Evolutionary conservation across 441 rosid species (phyloP).

Genomic region (Erodium chrysanthum): DNA sequence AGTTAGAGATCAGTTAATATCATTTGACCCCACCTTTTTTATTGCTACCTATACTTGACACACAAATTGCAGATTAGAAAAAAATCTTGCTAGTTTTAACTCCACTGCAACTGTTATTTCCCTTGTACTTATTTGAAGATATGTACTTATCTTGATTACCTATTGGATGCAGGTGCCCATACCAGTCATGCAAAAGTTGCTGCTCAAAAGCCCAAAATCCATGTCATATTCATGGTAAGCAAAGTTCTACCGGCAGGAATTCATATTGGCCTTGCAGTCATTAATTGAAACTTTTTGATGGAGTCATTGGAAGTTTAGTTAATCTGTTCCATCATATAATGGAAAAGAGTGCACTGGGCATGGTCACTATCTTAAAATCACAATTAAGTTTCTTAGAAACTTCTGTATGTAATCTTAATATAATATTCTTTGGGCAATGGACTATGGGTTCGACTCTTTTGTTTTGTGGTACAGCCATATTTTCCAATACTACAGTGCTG

Average conservation of each 20-base stretch:
- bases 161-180: slow-evolving; percentile 62
- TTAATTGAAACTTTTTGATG: not conserved
- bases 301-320: not conserved
- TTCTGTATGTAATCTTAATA: not conserved
- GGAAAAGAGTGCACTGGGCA: not conserved
- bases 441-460: too few relatives aligned
- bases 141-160: slow-evolving; percentile 8
- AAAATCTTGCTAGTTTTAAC: too few relatives aligned
- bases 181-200: slow-evolving; percentile 86
- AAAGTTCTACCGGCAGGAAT: not conserved
- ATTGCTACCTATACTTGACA: too few relatives aligned
- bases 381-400: not conserved
- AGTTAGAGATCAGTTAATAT: too few relatives aligned
- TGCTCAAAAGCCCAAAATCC: slow-evolving; percentile 89
- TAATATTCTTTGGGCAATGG: not conserved
- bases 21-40: too few relatives aligned
- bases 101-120: too few relatives aligned
- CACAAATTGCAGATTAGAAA: too few relatives aligned
- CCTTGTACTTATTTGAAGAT: too few relatives aligned
- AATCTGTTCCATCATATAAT: not conserved
- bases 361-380: not conserved
- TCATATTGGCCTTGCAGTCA: not conserved
- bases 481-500: too few relatives aligned
- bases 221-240: slow-evolving; percentile 78
- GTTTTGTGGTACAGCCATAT: too few relatives aligned